Evolutionary conservation across 495 filamentous ascomycete species (phyloP), one percentile per base, ranked within the genome.

Genomic region (Chaetomium cochliodes): DNA sequence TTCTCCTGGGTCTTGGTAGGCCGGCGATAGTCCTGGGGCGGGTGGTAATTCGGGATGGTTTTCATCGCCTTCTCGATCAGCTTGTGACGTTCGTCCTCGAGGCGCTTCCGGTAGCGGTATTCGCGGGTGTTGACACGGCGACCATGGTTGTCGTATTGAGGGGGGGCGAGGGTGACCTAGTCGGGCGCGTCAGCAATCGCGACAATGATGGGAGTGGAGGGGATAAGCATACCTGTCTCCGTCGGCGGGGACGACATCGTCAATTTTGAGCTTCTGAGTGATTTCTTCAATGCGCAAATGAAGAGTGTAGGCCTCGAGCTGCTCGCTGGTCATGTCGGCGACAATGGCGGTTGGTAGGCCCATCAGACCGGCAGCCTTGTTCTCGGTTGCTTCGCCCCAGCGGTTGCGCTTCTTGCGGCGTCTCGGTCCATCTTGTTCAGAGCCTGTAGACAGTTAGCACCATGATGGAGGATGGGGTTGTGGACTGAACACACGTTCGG

Each of bases 1-100:
- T 98, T 98, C 87, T 98, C 94, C 79, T 97, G 92, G 72, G 94
- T 97, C 90, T 98, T 98, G 72, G 92, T 96, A 44, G 94, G 94
- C 61, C 94, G 91, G 75, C 94, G 91, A 77, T 98, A 98, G 77
- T 98, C 94, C 81, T 92, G 88, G 47, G 94, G 94, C 70, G 94
- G 93, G 76, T 97, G 90, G 72, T 98, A 98, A 83, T 97, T 96
- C 80, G 93, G 92, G 72, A 98, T 96, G 75, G 91, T 88, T 83
- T 96, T 94, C 88, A 97, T 96, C 67, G 94, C 94, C 82, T 93
- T 96, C 77, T 98, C 92, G 74, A 98, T 88, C 69, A 97, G 84
- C 79, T 97, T 96, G 80, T 98, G 94, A 66, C 94, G 92, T 78
- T 98, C 94, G 72, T 97, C 94, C 82, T 98, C 94, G 63, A 98